Evolutionary conservation across 306 rosid genomes (phyloP).

Genomic region (Sesbania bispinosa): DNA sequence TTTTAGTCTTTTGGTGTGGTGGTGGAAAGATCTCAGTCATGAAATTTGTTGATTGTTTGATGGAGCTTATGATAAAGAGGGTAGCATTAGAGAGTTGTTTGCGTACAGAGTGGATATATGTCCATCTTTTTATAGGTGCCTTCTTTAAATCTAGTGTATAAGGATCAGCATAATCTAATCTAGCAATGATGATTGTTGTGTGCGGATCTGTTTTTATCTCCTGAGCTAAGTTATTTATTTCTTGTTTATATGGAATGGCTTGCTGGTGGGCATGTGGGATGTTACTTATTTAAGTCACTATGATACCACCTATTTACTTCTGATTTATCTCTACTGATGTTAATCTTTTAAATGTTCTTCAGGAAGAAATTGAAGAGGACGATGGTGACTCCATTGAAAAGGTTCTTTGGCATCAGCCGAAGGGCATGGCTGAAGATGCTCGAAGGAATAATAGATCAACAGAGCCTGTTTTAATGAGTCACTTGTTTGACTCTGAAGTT

Average conservation of each 20-base stretch:
- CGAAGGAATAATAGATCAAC: slow-evolving; percentile 64
- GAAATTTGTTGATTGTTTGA: slow-evolving; percentile 1
- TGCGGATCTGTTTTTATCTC: slow-evolving; percentile 13
- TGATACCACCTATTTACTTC: neutral
- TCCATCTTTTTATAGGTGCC: slow-evolving; percentile 2
- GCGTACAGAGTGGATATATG: slow-evolving; percentile 1
- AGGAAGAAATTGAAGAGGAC: slow-evolving; percentile 97
- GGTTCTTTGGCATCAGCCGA: slow-evolving; percentile 99
- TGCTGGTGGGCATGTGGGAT: neutral
- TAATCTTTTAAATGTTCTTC: slow-evolving; percentile 28
- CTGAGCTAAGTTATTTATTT: neutral
- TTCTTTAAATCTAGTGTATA: slow-evolving; percentile 7
- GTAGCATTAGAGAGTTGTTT: slow-evolving; percentile 4
- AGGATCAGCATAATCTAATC: neutral
- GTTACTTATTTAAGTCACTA: neutral
- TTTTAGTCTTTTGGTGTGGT: neutral
- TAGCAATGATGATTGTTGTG: neutral
- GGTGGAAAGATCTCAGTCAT: neutral
- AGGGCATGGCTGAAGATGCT: slow-evolving; percentile 88
- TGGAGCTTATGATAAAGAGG: neutral
- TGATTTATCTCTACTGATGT: neutral
- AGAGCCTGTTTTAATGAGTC: slow-evolving; percentile 74
- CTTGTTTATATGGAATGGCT: slow-evolving; percentile 7
- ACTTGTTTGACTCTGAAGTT: slow-evolving; percentile 74
- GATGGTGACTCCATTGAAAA: slow-evolving; percentile 92